Conservation (phyloP, 208 protist genomes). For the Acanthamoeba triangularis region DNA sequence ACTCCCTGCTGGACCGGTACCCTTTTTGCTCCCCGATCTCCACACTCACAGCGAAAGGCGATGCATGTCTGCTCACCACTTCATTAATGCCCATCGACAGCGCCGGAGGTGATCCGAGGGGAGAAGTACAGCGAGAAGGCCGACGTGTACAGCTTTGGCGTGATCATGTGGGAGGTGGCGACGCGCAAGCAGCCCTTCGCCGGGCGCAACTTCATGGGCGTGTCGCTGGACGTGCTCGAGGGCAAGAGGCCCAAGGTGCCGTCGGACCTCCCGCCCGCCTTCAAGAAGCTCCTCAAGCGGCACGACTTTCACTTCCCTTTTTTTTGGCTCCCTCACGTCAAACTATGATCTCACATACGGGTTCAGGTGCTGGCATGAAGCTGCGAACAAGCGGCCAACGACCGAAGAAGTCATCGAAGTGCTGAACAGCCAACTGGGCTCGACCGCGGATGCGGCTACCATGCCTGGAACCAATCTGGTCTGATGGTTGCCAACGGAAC, state of each 20-base stretch:
- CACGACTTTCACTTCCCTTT: not conserved
- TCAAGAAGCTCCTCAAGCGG: constrained; percentile 32
- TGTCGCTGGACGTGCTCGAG: constrained; percentile 40
- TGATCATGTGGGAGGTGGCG: constrained; percentile 53
- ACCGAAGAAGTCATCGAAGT: not conserved
- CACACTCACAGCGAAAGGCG: no score
- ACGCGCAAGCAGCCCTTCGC: constrained; percentile 22
- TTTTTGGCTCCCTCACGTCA: no score
- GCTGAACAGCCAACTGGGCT: no score
- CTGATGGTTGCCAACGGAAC: no score
- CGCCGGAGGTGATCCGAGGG: constrained; percentile 51
- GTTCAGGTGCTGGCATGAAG: not conserved
- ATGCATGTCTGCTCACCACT: not conserved
- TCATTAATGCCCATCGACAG: constrained; percentile 17
- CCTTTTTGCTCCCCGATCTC: no score
- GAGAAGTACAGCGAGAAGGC: constrained; percentile 62
- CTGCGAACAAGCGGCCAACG: not conserved
- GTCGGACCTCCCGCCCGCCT: not conserved
- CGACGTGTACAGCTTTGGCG: constrained; percentile 65
- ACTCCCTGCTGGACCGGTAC: constrained; percentile 65
- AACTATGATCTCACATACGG: no score
- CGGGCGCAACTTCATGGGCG: constrained; percentile 62
- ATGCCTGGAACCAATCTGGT: no score
- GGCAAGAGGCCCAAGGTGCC: constrained; percentile 37
- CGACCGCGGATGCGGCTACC: no score